Percentiles rank a stretch among this genome's conserved stretches.
phyloP scores from a whole-genome alignment of 2,329 filamentous ascomycete species.

The Colletotrichum theobromicola region DNA sequence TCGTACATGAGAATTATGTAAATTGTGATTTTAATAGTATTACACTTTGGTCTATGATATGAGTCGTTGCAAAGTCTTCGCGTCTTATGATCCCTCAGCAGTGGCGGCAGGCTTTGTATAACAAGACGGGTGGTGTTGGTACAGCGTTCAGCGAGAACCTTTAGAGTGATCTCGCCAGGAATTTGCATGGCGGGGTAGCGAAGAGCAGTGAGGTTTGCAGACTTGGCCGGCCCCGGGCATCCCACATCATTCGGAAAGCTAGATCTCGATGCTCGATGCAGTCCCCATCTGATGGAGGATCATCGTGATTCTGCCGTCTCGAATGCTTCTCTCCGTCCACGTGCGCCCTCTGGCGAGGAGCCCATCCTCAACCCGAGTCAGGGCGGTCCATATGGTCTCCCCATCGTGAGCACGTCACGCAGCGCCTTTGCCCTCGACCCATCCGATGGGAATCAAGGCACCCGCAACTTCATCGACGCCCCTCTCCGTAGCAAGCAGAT shows the following conservation, averaged over 20 bases:
- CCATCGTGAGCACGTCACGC: neutral
- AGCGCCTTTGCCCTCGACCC: slow-evolving; percentile 66
- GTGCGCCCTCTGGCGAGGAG: neutral
- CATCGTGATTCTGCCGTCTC: neutral
- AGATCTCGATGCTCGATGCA: neutral
- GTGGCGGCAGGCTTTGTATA: neutral
- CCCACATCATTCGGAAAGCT: neutral
- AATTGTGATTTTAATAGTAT: neutral
- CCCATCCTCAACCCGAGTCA: neutral
- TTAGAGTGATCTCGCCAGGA: neutral
- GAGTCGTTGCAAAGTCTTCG: neutral
- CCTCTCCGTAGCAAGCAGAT: slow-evolving; percentile 91
- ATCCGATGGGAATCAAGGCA: slow-evolving; percentile 85
- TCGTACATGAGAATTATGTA: neutral
- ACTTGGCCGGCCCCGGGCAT: neutral
- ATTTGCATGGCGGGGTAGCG: neutral
- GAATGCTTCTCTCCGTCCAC: neutral
- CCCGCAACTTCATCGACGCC: slow-evolving; percentile 86
- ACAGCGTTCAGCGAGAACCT: neutral
- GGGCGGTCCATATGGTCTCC: neutral
- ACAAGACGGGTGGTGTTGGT: neutral
- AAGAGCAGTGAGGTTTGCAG: neutral
- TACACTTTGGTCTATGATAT: neutral
- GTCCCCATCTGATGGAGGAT: neutral
- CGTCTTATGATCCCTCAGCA: neutral